Evolutionary conservation across 306 rosid species (phyloP).

Genomic region (Rosa lucieae): DNA sequence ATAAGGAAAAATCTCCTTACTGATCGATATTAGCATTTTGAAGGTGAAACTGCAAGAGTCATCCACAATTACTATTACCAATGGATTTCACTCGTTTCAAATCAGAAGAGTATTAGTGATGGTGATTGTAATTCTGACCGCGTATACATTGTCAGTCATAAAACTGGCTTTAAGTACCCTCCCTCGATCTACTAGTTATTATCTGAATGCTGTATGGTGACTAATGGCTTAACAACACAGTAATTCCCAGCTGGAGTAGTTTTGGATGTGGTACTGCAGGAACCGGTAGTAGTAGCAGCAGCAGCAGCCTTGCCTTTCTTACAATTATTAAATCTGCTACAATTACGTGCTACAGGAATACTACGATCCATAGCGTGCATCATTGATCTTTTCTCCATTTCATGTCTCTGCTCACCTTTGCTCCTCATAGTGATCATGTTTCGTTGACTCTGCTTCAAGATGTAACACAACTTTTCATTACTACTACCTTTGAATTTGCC

Average conservation of each 20-base stretch:
- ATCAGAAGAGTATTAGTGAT: background rate
- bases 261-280: background rate
- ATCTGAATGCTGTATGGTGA: background rate
- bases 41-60: too few species aligned
- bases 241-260: background rate
- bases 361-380: background rate
- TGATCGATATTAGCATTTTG: too few species aligned
- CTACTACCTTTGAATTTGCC: constrained; percentile 10
- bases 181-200: background rate
- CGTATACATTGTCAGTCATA: background rate
- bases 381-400: constrained; percentile 45
- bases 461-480: constrained; percentile 34
- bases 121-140: background rate
- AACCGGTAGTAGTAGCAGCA: background rate
- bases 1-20: too few species aligned
- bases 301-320: constrained; percentile 2
- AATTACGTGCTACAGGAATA: background rate
- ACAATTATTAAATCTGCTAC: background rate
- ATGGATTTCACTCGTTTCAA: background rate
- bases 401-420: constrained; percentile 49
- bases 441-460: constrained; percentile 23
- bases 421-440: constrained; percentile 32
- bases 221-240: background rate
- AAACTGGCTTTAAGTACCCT: background rate
- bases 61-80: background rate